Evolutionary conservation across 2,329 filamentous ascomycete species (phyloP).

Genomic region (Torrubiellomyces zombiae): DNA sequence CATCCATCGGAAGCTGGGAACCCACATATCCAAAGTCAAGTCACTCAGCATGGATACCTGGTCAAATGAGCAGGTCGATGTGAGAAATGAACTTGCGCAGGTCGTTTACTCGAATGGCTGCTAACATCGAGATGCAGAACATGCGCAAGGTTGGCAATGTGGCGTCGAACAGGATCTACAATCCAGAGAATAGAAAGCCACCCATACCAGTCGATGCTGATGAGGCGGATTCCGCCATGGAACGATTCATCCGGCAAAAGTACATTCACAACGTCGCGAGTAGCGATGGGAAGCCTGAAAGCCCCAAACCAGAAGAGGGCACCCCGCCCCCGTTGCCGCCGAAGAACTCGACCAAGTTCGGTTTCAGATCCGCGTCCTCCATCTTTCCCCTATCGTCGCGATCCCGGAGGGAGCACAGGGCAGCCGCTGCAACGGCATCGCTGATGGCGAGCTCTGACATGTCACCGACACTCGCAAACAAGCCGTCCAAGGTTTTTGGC

Average conservation of each 20-base stretch:
- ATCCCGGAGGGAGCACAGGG: slow-evolving; percentile 36
- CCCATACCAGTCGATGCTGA: slow-evolving; percentile 80
- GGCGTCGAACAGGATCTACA: slow-evolving; percentile 75
- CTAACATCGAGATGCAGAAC: slow-evolving; percentile 38
- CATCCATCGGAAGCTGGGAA: slow-evolving; percentile 89
- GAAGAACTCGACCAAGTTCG: slow-evolving; percentile 46
- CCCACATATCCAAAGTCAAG: slow-evolving; percentile 97
- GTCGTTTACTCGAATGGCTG: background rate
- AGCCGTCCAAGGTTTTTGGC: slow-evolving; percentile 53
- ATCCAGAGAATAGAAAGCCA: slow-evolving; percentile 67
- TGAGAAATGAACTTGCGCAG: slow-evolving; percentile 24
- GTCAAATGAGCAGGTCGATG: slow-evolving; percentile 91
- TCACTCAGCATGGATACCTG: slow-evolving; percentile 97
- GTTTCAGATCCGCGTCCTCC: slow-evolving; percentile 45
- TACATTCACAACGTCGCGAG: slow-evolving; percentile 48
- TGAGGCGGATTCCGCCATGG: slow-evolving; percentile 86
- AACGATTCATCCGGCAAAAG: slow-evolving; percentile 87
- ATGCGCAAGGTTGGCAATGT: slow-evolving; percentile 89
- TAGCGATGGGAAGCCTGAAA: slow-evolving; percentile 22
- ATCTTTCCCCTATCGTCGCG: slow-evolving; percentile 48
- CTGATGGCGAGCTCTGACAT: slow-evolving; percentile 13
- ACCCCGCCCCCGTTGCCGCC: slow-evolving; percentile 43
- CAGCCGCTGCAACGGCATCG: slow-evolving; percentile 12
- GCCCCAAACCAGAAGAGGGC: slow-evolving; percentile 37
- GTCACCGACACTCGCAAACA: slow-evolving; percentile 33